Evolutionary conservation across 306 rosid species (phyloP), one percentile per base, ranked within the genome.

Genomic region (Pterocarpus santalinus): DNA sequence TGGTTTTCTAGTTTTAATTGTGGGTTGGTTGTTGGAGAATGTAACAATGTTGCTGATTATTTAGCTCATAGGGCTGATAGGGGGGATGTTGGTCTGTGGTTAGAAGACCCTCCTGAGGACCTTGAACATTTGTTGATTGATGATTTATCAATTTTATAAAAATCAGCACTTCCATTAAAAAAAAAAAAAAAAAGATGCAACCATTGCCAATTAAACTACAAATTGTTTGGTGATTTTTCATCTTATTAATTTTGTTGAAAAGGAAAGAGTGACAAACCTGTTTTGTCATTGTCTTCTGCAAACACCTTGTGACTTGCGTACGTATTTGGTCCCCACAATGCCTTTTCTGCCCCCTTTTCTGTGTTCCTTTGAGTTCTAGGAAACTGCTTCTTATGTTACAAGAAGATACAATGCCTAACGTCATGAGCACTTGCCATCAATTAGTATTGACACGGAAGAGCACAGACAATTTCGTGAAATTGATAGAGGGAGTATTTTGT

Each of bases 281-380:
- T n/a, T 55, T 55, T 55, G 61, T 55, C 61, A n/a, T 5, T n/a
- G 61, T 55, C 61, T 55, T 55, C 28, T 55, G 61, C 22, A n/a
- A 55, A 17, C 61, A n/a, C 1, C 61, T 55, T 55, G 61, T 55
- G 61, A 55, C 30, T 16, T 55, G 61, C 2, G 61, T 55, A 55
- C 28, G 61, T 55, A 2, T 55, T 55, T 15, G 28, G 61, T 55
- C 61, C 61, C 61, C 61, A 55, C 61, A 5, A 5, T 55, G n/a
- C 28, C 28, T 55, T 55, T 16, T 55, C 3, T 55, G 7, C 0
- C 0, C 1, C 8, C 0, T 52, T 15, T 11, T 51, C 15, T 51
- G 5, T 51, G 1, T 51, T 13, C 28, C 28, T 53, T 53, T 53
- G 17, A 47, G 7, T 53, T 53, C 22, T 53, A n/a, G 7, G 17